These are phyloP conservation scores for Euphorbia pulcherrima DNA, from an alignment of 345 rosid species.

Conservation along the genomic window DNA sequence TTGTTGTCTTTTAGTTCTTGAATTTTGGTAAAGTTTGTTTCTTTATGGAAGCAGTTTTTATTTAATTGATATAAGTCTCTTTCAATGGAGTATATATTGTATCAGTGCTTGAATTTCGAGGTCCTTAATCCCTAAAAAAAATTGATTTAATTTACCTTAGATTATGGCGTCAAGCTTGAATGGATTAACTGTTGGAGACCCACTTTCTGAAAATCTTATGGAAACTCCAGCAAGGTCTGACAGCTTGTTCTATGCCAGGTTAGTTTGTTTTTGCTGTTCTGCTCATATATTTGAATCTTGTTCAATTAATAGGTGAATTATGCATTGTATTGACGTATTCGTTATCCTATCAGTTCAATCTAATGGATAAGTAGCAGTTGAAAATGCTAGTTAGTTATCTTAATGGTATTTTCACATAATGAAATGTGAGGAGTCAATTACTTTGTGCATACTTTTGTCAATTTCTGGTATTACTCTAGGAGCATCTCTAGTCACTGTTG, in stretches of 20 bases:
- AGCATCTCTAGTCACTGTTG: neutral
- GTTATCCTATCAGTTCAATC: neutral
- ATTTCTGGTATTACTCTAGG: neutral
- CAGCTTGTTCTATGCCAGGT: slow-evolving; percentile 46
- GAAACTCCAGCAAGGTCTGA: slow-evolving; percentile 80
- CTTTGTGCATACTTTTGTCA: neutral
- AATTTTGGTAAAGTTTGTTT: slow-evolving; percentile 3
- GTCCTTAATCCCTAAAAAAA: neutral
- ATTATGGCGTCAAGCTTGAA: slow-evolving; percentile 97
- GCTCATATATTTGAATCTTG: neutral
- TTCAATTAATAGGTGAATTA: neutral
- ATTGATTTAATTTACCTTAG: slow-evolving; percentile 29
- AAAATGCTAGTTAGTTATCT: neutral
- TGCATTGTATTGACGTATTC: neutral
- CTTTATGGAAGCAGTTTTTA: neutral
- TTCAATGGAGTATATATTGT: neutral
- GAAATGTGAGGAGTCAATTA: neutral
- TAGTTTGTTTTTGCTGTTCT: neutral
- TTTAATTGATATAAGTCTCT: neutral
- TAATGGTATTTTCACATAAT: neutral
- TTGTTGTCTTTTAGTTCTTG: neutral
- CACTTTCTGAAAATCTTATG: slow-evolving; percentile 71
- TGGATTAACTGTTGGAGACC: slow-evolving; percentile 86
- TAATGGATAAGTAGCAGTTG: neutral
- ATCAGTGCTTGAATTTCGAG: neutral